Evolutionary conservation across 495 filamentous ascomycete species (phyloP).

Genomic region (Penicillium robsamsonii): DNA sequence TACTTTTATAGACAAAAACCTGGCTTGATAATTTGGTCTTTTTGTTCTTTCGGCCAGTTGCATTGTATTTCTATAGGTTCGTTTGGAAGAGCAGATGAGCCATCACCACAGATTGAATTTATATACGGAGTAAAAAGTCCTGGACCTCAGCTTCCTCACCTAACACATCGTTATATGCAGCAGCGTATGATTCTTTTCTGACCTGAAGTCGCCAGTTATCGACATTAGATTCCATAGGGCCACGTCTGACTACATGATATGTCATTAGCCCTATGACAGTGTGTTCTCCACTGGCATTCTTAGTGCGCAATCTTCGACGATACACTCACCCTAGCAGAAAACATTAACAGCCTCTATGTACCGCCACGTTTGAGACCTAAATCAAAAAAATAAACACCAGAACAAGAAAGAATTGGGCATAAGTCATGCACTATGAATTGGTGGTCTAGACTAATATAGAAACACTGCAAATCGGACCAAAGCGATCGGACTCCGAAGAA

Average conservation of each 20-base stretch:
- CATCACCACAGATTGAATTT: constrained; percentile 17
- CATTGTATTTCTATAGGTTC: background rate
- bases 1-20: too few relatives aligned
- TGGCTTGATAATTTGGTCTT: background rate
- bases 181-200: too few relatives aligned
- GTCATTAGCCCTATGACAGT: too few relatives aligned
- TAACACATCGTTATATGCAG: constrained; percentile 43
- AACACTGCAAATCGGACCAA: background rate
- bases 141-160: constrained; percentile 28
- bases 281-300: too few relatives aligned
- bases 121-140: constrained; percentile 18
- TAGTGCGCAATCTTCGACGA: too few relatives aligned
- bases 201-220: too few relatives aligned
- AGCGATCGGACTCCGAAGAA: background rate
- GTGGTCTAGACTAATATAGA: background rate
- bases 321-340: too few relatives aligned
- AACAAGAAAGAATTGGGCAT: background rate
- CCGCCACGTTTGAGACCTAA: too few relatives aligned
- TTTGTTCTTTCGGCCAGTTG: background rate
- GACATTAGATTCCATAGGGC: too few relatives aligned
- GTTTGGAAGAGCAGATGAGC: background rate
- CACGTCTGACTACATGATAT: too few relatives aligned
- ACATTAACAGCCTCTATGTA: too few relatives aligned
- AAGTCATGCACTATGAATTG: background rate
- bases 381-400: background rate